A percentile compares a stretch with the other conserved stretches of the same genome.
Evolutionary conservation across 805 yeast genomes (phyloP).

Genomic region (Candida easanensis): DNA sequence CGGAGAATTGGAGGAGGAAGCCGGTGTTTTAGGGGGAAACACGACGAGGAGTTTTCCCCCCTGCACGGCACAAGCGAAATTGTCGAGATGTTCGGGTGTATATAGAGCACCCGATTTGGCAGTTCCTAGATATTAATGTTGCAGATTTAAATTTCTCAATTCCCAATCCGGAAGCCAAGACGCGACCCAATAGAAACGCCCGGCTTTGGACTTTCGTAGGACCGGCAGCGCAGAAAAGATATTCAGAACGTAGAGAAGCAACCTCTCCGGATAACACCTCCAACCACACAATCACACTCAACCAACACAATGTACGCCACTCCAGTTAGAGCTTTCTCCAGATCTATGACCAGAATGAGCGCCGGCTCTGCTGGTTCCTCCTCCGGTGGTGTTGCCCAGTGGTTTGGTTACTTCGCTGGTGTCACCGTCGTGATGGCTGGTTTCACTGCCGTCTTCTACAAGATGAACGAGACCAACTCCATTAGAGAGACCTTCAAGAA

Average conservation of each 20-base stretch:
- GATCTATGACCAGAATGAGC: conserved; percentile 25
- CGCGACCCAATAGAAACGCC: conserved; percentile 13
- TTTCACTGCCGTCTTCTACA: conserved; percentile 26
- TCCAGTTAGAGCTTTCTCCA: conserved; percentile 25
- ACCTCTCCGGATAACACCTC: no score
- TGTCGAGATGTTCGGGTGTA: conserved; percentile 12
- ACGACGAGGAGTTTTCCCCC: background rate
- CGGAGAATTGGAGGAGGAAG: background rate
- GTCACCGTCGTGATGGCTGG: conserved; percentile 21
- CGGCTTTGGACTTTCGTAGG: conserved; percentile 1
- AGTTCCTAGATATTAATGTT: background rate
- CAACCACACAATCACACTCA: background rate
- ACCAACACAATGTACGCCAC: conserved; percentile 25
- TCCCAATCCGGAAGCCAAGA: conserved; percentile 19
- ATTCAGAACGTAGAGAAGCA: no score
- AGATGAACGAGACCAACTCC: conserved; percentile 24
- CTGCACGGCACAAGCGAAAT: background rate
- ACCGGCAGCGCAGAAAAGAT: background rate
- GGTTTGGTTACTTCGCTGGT: conserved; percentile 27
- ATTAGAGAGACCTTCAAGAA: conserved; percentile 21
- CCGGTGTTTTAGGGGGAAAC: background rate
- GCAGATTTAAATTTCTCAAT: background rate
- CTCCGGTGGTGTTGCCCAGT: conserved; percentile 21
- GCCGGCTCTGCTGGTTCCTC: conserved; percentile 15
- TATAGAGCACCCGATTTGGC: background rate